Conservation (phyloP, 2,329 filamentous ascomycete genomes). For the Colletotrichum sp. region DNA sequence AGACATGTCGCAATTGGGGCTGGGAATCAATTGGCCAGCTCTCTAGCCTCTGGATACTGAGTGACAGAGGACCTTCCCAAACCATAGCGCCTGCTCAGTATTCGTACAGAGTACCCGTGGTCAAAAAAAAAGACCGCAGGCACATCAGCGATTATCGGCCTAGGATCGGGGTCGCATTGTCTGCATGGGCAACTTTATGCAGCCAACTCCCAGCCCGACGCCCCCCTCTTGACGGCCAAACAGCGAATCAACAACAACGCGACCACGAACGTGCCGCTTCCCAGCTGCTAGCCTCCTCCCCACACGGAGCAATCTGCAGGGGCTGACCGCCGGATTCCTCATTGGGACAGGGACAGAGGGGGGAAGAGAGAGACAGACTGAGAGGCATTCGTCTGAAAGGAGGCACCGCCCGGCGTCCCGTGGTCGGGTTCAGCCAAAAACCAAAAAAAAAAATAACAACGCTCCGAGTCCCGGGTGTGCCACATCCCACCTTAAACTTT, state of each 20-base stretch:
- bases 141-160: not conserved
- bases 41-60: not conserved
- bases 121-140: not conserved
- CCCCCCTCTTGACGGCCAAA: not conserved
- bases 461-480: not conserved
- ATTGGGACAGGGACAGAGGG: conserved; percentile 2
- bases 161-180: conserved; percentile 1
- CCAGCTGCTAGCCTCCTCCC: not conserved
- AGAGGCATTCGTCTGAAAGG: conserved; percentile 15
- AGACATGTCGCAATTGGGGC: not conserved
- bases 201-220: not conserved
- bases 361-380: not conserved
- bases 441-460: conserved; percentile 4
- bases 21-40: not conserved
- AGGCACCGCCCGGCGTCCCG: conserved; percentile 14
- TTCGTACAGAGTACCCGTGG: no score
- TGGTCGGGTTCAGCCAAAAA: conserved; percentile 1
- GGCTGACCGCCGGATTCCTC: conserved; percentile 16
- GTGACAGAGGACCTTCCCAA: not conserved
- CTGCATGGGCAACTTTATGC: conserved; percentile 10
- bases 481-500: not conserved
- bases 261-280: not conserved
- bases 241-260: conserved; percentile 5
- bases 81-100: not conserved
- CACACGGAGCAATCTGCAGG: conserved; percentile 22